phyloP scores from a whole-genome alignment of 495 filamentous ascomycete species.

The Aspergillus taichungensis region DNA sequence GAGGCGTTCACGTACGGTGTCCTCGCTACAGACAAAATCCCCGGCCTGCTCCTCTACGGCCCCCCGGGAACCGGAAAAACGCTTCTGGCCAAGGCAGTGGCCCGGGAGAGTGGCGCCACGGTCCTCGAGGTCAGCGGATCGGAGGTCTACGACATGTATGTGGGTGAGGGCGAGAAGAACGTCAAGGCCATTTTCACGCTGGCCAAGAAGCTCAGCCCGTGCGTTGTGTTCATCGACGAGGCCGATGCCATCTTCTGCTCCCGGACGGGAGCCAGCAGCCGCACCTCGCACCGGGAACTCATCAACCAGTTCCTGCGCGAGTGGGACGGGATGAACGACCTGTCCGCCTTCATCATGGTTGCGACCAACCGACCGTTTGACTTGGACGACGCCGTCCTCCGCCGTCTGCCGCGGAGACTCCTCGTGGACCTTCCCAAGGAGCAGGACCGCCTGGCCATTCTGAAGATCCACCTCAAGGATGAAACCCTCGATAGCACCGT shows the following conservation, averaged over 20 bases:
- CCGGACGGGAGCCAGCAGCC: constrained; percentile 48
- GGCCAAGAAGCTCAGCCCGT: constrained; percentile 85
- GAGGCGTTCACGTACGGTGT: constrained; percentile 97
- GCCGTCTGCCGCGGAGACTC: constrained; percentile 70
- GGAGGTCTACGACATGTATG: constrained; percentile 90
- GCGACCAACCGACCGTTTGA: constrained; percentile 96
- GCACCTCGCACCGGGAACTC: constrained; percentile 71
- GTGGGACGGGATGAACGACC: constrained; percentile 89
- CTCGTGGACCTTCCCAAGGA: constrained; percentile 80
- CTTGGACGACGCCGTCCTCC: constrained; percentile 86
- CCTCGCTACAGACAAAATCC: constrained; percentile 81
- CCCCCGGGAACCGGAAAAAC: constrained; percentile 97
- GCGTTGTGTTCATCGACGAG: constrained; percentile 95
- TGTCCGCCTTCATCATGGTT: constrained; percentile 94
- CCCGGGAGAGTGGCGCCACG: constrained; percentile 85
- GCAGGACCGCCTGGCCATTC: constrained; percentile 67
- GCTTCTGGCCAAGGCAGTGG: constrained; percentile 88
- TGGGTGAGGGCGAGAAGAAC: constrained; percentile 95
- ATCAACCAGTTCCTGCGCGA: constrained; percentile 98
- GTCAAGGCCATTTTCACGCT: constrained; percentile 86
- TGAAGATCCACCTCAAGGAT: constrained; percentile 74
- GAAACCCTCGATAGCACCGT: constrained; percentile 64
- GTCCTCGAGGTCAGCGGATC: constrained; percentile 66
- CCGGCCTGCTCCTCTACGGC: constrained; percentile 84
- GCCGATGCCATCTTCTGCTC: constrained; percentile 85